These are phyloP conservation scores for Eimeria necatrix DNA, from an alignment of 169 alveolate genomes.

Conservation along the genomic window DNA sequence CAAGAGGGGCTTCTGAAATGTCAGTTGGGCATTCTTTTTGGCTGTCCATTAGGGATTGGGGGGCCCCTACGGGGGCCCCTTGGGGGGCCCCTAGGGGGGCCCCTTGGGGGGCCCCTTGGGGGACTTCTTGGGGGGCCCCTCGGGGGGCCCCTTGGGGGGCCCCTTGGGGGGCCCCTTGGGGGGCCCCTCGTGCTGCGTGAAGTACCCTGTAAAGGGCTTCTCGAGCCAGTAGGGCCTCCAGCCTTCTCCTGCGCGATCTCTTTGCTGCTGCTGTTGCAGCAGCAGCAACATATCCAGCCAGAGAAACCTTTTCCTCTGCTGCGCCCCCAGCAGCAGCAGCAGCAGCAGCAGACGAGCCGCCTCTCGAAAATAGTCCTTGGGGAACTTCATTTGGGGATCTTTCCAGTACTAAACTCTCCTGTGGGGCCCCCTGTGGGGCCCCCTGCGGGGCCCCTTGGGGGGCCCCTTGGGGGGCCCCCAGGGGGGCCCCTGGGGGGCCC, in stretches of 20 bases:
- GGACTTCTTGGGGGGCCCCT: neutral
- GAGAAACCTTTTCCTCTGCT: no score
- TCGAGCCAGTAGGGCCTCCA: neutral
- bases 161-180: neutral
- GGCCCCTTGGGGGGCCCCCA: neutral
- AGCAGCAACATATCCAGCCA: no score
- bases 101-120: neutral
- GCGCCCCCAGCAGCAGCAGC: neutral
- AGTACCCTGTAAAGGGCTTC: neutral
- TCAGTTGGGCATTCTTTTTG: no score
- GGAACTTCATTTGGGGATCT: no score
- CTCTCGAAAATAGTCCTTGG: no score
- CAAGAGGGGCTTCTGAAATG: neutral
- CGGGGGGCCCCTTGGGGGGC: neutral
- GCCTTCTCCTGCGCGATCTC: neutral
- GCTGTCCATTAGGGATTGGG: neutral
- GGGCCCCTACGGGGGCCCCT: neutral
- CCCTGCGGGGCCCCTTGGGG: neutral
- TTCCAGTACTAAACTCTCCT: no score
- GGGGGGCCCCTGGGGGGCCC: neutral
- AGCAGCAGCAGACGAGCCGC: neutral
- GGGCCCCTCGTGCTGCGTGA: neutral
- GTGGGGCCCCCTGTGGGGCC: neutral
- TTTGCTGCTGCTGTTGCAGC: slow-evolving; percentile 2
- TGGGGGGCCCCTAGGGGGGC: slow-evolving; percentile 7